Evolutionary conservation across 1,284 basidiomycete species (phyloP).

Genomic region (Wolfiporia cocos): DNA sequence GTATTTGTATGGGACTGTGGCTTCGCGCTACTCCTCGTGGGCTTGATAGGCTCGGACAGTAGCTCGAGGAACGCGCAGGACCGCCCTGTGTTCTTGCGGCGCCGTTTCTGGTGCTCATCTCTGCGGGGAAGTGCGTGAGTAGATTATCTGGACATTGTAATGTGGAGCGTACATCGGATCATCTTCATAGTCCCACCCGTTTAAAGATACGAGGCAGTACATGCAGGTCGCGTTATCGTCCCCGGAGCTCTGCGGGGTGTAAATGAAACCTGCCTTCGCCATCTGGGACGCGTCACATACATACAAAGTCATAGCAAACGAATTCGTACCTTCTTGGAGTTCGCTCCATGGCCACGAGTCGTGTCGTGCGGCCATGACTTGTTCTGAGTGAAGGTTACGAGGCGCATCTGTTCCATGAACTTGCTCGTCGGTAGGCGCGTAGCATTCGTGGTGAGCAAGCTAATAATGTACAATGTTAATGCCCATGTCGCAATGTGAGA

Average conservation of each 20-base stretch:
- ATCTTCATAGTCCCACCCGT: conserved; percentile 78
- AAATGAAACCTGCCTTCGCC: conserved; percentile 80
- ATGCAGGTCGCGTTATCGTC: conserved; percentile 77
- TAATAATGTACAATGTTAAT: too few species aligned
- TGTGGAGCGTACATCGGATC: conserved; percentile 51
- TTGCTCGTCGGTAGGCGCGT: conserved; percentile 60
- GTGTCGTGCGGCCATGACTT: conserved; percentile 72
- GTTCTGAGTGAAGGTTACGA: conserved; percentile 55
- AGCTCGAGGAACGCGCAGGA: conserved; percentile 48
- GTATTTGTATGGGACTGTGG: too few species aligned
- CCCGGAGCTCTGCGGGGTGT: conserved; percentile 51
- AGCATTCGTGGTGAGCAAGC: too few species aligned
- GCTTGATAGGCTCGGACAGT: too few species aligned
- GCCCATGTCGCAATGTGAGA: too few species aligned
- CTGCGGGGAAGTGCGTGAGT: conserved; percentile 27
- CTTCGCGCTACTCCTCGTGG: too few species aligned
- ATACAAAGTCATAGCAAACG: conserved; percentile 3
- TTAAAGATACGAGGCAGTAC: conserved; percentile 68
- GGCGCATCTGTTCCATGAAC: conserved; percentile 59
- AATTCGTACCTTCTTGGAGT: conserved; percentile 63
- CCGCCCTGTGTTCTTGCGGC: conserved; percentile 34
- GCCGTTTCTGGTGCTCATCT: conserved; percentile 60
- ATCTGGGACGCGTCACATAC: conserved; percentile 41
- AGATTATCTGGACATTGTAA: conserved; percentile 1
- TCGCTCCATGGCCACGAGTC: conserved; percentile 58